Base-by-base conservation (phyloP, 768 basidiomycete genomes). In the Pleurotus eryngii region DNA sequence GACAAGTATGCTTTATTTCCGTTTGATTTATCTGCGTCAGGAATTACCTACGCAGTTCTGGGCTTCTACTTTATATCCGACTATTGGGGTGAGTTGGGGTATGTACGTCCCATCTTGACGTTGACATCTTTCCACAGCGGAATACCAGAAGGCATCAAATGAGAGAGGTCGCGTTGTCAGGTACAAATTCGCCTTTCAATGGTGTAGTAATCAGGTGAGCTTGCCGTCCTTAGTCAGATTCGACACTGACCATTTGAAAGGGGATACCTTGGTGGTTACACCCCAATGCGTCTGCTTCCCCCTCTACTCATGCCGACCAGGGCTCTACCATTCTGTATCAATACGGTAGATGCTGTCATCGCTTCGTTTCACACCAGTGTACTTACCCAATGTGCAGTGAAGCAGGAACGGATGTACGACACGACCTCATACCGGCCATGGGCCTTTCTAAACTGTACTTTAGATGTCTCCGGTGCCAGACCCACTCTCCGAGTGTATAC, bases 161-260 rank as follows among this genome's bases (percentile, higher is more conserved):
- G 70, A 72, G 15, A 68, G 63, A 30, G 80, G 81, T 9, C 72
- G 70, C n/a, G 82, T 89, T n/a, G 78, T 90, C 11, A 76, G 90
- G 5, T 90, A 83, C 67, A 93, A 92, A 67, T 92, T 93, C 63
- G 85, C 86, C 4, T 93, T 93, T 61, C 86, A 87, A 62, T 93
- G 90, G 90, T 90, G 89, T 60, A 81, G 85, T 59, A 80, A 76
- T 43, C 91, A 92, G 73, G 89, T 70, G 61, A 53, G 63, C 27
- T 18, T 38, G 49, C 12, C 27, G 27, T 38, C 22, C 55, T 24
- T 12, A 38, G 35, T 15, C 17, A 47, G 38, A 20, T 57, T 20
- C 17, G 30, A 35, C 12, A 20, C 15, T 46, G 37, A 37, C 30
- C 9, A 24, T 47, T 9, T 15, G 5, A 14, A 43, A 81, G 79